Evolutionary conservation across 2,329 filamentous ascomycete genomes (phyloP), one percentile per base, ranked within the genome.

Genomic region (Paecilomyces variotii): DNA sequence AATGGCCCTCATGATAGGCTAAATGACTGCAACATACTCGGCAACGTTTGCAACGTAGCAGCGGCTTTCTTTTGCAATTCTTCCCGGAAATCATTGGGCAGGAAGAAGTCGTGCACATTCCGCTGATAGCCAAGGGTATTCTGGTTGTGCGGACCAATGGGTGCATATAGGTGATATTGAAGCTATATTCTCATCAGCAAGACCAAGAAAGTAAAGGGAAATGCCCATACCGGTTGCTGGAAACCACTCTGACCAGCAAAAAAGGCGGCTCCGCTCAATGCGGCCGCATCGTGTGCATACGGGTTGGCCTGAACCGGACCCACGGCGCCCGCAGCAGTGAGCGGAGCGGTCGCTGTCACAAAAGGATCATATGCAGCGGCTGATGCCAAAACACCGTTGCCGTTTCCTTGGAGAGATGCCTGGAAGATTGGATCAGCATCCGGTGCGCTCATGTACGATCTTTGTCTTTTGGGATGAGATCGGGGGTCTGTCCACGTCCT

Each of bases 151-250:
- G 90, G 87, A 4, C 90, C 91, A 58, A 92, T 83, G 0, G 92
- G 91, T 32, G 91, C 90, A 73, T 99, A 99, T 11, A 96, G 82
- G 72, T 99, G 94, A 72, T 97, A 96, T 78, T 93, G 89, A 4
- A 91, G 83, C 85, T 88, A 61, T n/a, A 28, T 6, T 53, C 24
- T 19, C 19, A 14, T 45, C 58, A 57, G 49, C 39, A 56, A 30
- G 25, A 35, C 25, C 3, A 25, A 24, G 24, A 25, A 51, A 24
- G 28, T 34, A n/a, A 27, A 57, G 19, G 45, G 6, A 45, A 58
- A 58, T 9, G 1, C 10, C 68, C 80, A 69, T 73, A 87, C 84
- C 25, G 88, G 88, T 63, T 88, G 87, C 24, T 84, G 82, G 68
- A 84, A 86, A 57, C 79, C 78, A 58, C 79, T 76, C 61, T 82